Conservation (phyloP, 1,139 yeast genomes). For the Nakaseomyces kungkrabaensis region DNA sequence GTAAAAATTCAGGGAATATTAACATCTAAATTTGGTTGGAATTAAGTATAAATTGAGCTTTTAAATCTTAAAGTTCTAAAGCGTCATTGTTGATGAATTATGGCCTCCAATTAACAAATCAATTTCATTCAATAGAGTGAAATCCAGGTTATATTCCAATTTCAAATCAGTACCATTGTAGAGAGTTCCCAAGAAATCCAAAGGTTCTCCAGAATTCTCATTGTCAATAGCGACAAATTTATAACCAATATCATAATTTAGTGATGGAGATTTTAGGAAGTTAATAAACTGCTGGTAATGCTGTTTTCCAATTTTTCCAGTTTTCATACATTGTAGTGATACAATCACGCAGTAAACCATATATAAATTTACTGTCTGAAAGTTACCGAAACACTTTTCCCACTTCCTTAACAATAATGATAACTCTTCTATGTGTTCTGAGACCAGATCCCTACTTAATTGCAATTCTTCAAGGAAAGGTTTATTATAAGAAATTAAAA, state of each 20-base stretch:
- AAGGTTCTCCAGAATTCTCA: conserved; percentile 14
- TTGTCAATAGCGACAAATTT: conserved; percentile 20
- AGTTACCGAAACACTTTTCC: conserved; percentile 27
- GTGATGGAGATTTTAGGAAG: conserved; percentile 17
- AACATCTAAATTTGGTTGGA: too few species aligned
- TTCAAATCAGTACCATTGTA: conserved; percentile 26
- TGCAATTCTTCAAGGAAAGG: conserved; percentile 37
- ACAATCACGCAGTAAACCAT: conserved; percentile 25
- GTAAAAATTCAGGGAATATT: too few species aligned
- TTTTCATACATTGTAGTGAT: conserved; percentile 24
- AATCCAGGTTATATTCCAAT: conserved; percentile 25
- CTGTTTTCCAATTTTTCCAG: conserved; percentile 14
- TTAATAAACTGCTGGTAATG: conserved; percentile 12
- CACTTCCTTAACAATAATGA: conserved; percentile 27
- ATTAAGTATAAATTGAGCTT: too few species aligned
- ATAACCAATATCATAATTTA: conserved; percentile 23
- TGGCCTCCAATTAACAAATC: conserved; percentile 21
- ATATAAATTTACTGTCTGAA: conserved; percentile 21
- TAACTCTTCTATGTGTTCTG: conserved; percentile 28
- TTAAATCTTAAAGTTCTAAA: neutral
- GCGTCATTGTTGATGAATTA: neutral
- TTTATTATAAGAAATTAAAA: conserved; percentile 46
- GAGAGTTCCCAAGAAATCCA: conserved; percentile 19
- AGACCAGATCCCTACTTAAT: conserved; percentile 18
- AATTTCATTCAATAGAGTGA: conserved; percentile 25